Base-by-base conservation (phyloP, 768 basidiomycete species). In the Boletus speciosus region DNA sequence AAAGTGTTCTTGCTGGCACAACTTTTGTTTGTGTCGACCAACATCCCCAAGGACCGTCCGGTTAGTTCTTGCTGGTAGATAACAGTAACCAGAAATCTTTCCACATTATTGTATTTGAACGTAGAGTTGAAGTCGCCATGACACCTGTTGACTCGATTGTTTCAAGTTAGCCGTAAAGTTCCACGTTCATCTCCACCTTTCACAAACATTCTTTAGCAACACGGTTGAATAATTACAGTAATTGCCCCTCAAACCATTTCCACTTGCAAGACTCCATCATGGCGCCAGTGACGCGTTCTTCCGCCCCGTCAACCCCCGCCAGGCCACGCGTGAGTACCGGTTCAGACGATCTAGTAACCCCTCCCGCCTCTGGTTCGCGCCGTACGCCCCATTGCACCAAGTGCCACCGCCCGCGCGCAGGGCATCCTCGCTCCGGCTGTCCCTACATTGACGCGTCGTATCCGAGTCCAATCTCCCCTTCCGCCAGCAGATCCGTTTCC, bases 401-500 rank as follows among this genome's bases (percentile, higher is more conserved):
- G 60, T 86, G 84, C 66, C 72, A 74, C 49, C 77, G 77, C 23
- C 81, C 82, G 0, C 73, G 76, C 49, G 74, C 71, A 25, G 83
- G 84, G 0, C 85, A 86, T 62, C 84, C 84, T 16, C 81, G 83
- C 42, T 80, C 80, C 0, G 83, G 84, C 10, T 85, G 85, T 61
- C 82, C 83, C 1, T 76, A 69, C 52, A 67, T 63, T 21, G 73
- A 76, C 41, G 66, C 74, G 37, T 55, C 58, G 0, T 38, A 57
- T 7, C 10, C 39, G n/a, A 60, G 36, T 15, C 62, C 60, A 5
- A 37, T 57, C 5, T 61, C 68, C 6, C 54, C 64, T 10, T 55
- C 60, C 32, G 25, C 55, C 38, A 51, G 37, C 16, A 52, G 48
- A 42, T n/a, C 55, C 19, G 23, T 34, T 15, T 44, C 60, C 47